A percentile compares a stretch with the other conserved stretches of the same genome.
Evolutionary conservation across 495 filamentous ascomycete species (phyloP).

Genomic region (Xylaria sp.): DNA sequence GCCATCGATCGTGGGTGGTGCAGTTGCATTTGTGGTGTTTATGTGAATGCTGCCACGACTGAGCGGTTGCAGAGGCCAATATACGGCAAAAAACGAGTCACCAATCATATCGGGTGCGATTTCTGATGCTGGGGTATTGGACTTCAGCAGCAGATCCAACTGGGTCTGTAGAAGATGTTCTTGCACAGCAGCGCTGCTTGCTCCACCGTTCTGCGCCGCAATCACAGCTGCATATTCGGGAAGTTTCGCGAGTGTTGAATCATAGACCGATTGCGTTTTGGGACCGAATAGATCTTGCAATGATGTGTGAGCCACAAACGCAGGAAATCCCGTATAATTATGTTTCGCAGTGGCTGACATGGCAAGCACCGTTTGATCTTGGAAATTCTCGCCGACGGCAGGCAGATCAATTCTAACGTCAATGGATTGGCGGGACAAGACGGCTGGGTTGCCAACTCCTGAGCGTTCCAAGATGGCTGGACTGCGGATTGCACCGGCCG

Average conservation of each 20-base stretch:
- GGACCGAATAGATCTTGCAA: constrained; percentile 15
- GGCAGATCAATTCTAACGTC: constrained; percentile 50
- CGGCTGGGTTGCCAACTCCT: constrained; percentile 53
- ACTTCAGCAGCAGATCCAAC: constrained; percentile 22
- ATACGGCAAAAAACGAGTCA: constrained; percentile 28
- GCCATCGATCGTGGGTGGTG: constrained; percentile 17
- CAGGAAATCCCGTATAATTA: constrained; percentile 16
- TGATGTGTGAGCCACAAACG: constrained; percentile 18
- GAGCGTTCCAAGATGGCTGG: constrained; percentile 64
- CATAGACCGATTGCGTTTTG: constrained; percentile 13
- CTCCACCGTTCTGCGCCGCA: constrained; percentile 19
- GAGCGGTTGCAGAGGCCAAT: constrained; percentile 49
- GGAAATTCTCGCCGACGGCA: constrained; percentile 59
- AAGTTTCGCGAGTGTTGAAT: constrained; percentile 17
- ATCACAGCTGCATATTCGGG: constrained; percentile 20
- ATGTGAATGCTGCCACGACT: constrained; percentile 63
- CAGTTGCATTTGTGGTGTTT: constrained; percentile 27
- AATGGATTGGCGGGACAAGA: constrained; percentile 50
- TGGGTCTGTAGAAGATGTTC: constrained; percentile 16
- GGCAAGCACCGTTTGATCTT: constrained; percentile 48
- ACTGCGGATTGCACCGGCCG: constrained; percentile 59
- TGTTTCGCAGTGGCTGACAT: constrained; percentile 15
- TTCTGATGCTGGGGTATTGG: constrained; percentile 18
- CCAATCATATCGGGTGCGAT: constrained; percentile 17
- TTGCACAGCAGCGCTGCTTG: constrained; percentile 21